Base-by-base conservation (phyloP, 352 stramenopile genomes). In the Phytophthora fragariae region DNA sequence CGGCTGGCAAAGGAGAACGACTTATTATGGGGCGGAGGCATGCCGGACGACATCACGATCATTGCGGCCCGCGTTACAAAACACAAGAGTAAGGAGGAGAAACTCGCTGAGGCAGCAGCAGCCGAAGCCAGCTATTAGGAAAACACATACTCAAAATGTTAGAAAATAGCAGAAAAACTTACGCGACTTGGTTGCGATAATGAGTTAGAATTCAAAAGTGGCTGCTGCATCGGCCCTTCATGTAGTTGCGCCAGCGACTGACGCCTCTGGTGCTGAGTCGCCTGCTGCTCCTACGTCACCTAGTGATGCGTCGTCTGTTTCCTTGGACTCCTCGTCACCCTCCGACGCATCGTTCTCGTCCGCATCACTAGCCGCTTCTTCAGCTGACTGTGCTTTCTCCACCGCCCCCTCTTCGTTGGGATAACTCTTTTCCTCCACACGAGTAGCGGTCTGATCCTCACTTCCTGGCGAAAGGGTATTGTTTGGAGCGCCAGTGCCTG, bases 1-100 rank as follows among this genome's bases (percentile, higher is more conserved):
- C 85, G 98, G 4, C 82, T 99, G 44, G 97, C 97, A 8, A 99
- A 99, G 76, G 97, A 99, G 55, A 99, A 99, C 85, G 97, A 99
- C 76, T 97, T 99, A 35, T 91, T 99, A 80, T 99, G 97, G 96
- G 84, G 85, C 27, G 97, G 97, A 63, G 97, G 95, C 21, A 97
- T 97, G 87, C 91, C 92, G 2, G 92, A 98, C 70, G 92, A 98
- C 75, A 93, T 96, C 60, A 94, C 88, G 6, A 89, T 94, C 72
- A 92, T 92, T 65, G 80, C 84, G 3, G 84, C 87, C 14, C 84
- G 86, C 17, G 85, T 93, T 21, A 77, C 73, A 5, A 89, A 89
- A 55, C 78, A 84, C 59, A 81, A 76, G 59, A 75, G 69, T 21
- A 66, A 73, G 31, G 68, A 77, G 17, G 68, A 83, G 12, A 65